phyloP scores from a whole-genome alignment of 495 filamentous ascomycete genomes.

The Arthonia radiata region DNA sequence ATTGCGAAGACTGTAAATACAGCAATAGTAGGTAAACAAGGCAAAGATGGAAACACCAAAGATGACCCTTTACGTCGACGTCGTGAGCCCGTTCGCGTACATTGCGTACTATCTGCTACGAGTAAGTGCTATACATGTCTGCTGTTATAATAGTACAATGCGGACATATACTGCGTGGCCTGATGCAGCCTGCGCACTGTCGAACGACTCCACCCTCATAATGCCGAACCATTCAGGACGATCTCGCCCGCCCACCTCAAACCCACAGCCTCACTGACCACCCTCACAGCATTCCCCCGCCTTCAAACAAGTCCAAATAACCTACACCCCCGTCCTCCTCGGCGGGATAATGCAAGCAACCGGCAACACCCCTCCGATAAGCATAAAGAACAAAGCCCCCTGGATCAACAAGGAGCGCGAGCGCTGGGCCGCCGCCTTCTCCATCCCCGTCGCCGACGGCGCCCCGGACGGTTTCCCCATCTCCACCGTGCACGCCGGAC shows the following conservation, averaged over 20 bases:
- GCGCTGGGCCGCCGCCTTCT: constrained; percentile 35
- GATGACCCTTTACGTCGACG: constrained; percentile 41
- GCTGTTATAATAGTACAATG: no score
- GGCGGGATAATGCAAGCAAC: constrained; percentile 44
- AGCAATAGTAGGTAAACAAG: no score
- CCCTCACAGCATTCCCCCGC: no score
- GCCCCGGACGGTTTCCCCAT: constrained; percentile 34
- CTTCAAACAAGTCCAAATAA: constrained; percentile 33
- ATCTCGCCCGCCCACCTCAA: no score
- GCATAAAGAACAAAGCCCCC: constrained; percentile 45
- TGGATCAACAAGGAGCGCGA: constrained; percentile 34
- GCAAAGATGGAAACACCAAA: constrained; percentile 27
- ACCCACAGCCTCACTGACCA: no score
- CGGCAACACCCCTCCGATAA: constrained; percentile 35
- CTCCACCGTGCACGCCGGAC: constrained; percentile 24
- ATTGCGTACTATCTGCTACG: constrained; percentile 36
- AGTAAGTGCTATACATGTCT: constrained; percentile 25
- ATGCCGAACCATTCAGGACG: no score
- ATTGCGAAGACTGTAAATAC: no score
- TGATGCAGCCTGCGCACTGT: no score
- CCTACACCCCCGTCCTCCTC: constrained; percentile 42
- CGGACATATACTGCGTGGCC: no score
- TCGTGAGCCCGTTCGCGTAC: constrained; percentile 48
- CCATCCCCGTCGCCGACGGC: constrained; percentile 26
- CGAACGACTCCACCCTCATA: no score